Base-by-base conservation (phyloP, 2,329 filamentous ascomycete genomes). In the Hymenoscyphus linearis region DNA sequence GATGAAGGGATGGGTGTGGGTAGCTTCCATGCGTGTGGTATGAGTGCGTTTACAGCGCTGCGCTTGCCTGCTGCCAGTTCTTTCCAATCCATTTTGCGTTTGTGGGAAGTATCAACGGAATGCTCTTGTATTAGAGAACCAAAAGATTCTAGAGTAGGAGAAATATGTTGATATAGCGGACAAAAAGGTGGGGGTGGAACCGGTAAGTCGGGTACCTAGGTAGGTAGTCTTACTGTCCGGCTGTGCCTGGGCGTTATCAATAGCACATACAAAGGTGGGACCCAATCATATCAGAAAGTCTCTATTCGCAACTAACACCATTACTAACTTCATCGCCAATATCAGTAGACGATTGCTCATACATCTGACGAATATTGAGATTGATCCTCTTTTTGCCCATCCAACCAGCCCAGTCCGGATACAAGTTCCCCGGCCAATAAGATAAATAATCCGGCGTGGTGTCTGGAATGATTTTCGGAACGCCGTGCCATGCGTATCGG, bases 401-500 rank as follows among this genome's bases (percentile, higher is more conserved):
- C 93, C 93, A 98, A 1, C 90, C 90, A 67, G 80, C 83, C 91
- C 92, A 97, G 47, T 79, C 79, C 57, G 85, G 79, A 26, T 66
- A 55, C 70, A 77, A 50, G 35, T 62, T 62, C 10, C 74, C 78
- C 9, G 93, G 93, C 93, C 93, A 98, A 50, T 88, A 78, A 60
- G 79, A 76, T 56, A 98, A 74, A 74, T 87, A 89, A 0, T 77
- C 77, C 0, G 93, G 93, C 74, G 93, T 98, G 0, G 91, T 96
- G 0, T 78, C 84, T 54, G 85, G 82, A 37, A 97, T 71, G 13
- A 98, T 88, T 73, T 93, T 95, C 5, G 95, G 93, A 13, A 98
- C 92, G 13, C 90, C 93, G 76, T 98, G 95, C 93, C 93, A 98
- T 2, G 93, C 93, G 75, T 91, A 96, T 52, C 95, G 82, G 3